phyloP scores from a whole-genome alignment of 2,329 filamentous ascomycete species.

The Shiraia sp. region DNA sequence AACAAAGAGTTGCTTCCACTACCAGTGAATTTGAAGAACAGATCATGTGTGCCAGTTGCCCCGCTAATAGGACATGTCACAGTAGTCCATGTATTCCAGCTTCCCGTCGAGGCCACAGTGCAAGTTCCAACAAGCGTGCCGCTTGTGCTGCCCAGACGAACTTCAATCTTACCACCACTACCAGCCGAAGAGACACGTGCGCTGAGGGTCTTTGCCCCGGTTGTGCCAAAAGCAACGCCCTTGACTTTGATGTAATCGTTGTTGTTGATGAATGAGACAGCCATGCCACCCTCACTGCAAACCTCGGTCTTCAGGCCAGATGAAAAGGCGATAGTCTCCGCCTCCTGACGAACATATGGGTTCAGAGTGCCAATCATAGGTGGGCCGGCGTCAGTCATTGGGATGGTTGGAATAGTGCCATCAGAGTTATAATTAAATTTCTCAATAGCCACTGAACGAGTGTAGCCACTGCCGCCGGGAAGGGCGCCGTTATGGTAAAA shows the following conservation, averaged over 20 bases:
- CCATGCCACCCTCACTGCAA: slow-evolving; percentile 19
- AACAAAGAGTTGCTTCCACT: slow-evolving; percentile 12
- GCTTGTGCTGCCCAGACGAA: slow-evolving; percentile 12
- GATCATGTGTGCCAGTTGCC: slow-evolving; percentile 16
- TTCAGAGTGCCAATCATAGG: slow-evolving; percentile 18
- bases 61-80: slow-evolving; percentile 16
- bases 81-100: slow-evolving; percentile 13
- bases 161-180: slow-evolving; percentile 19
- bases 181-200: slow-evolving; percentile 11
- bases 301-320: slow-evolving; percentile 15
- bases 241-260: slow-evolving; percentile 19
- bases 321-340: slow-evolving; percentile 15
- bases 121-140: slow-evolving; percentile 18
- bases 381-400: slow-evolving; percentile 15
- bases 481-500: slow-evolving; percentile 24
- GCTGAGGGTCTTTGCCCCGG: slow-evolving; percentile 14
- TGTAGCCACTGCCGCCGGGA: slow-evolving; percentile 20
- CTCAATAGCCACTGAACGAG: slow-evolving; percentile 15
- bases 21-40: slow-evolving; percentile 17
- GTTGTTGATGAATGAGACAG: slow-evolving; percentile 15
- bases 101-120: slow-evolving; percentile 12
- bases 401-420: slow-evolving; percentile 19
- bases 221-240: slow-evolving; percentile 15
- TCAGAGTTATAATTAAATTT: slow-evolving; percentile 18
- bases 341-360: slow-evolving; percentile 15